Evolutionary conservation across 148 eudicot genomes (phyloP), one percentile per base, ranked within the genome.

Genomic region (Vaccinium vitisidaea): DNA sequence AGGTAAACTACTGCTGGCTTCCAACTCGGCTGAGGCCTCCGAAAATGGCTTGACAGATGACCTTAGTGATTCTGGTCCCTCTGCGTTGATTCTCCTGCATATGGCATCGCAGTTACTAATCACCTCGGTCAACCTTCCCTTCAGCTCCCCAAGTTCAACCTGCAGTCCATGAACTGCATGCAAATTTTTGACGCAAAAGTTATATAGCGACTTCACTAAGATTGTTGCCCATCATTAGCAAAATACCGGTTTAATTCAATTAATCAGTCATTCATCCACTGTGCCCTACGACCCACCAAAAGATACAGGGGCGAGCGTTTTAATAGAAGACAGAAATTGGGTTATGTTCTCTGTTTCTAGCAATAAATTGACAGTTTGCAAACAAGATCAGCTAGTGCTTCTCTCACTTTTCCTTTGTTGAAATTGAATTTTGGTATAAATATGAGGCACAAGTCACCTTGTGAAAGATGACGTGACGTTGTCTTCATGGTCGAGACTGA

Each of bases 81-180:
- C 92, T 8, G 89, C 39, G 74, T 87, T 80, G 74, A 94, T 94
- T 90, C 99, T 89, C 82, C 85, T 90, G 87, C 99, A 96, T 55
- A 96, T 83, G 49, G 96, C 89, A 81, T 93, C 98, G 79, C 99
- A 96, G 87, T 94, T 97, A 86, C 95, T 94, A 49, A 94, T 92
- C 71, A 97, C 98, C 88, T 97, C 96, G 0, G 98, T 97, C 84
- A 95, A 85, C 74, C 98, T 94, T 76, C 98, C 98, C 90, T 95
- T 97, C 79, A 97, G 90, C 80, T 93, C 98, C 85, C 99, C 99
- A 58, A 97, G 93, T 86, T 95, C 98, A 78, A 96, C 98, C 91
- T 94, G 90, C 91, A 96, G 86, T 13, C 89, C 88, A 85, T 93
- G 95, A 88, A 93, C 99, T 96, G 87, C 86, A 88, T 27, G 58